These are phyloP conservation scores for Mycena latifolia DNA, from an alignment of 768 basidiomycete species.

Conservation along the genomic window DNA sequence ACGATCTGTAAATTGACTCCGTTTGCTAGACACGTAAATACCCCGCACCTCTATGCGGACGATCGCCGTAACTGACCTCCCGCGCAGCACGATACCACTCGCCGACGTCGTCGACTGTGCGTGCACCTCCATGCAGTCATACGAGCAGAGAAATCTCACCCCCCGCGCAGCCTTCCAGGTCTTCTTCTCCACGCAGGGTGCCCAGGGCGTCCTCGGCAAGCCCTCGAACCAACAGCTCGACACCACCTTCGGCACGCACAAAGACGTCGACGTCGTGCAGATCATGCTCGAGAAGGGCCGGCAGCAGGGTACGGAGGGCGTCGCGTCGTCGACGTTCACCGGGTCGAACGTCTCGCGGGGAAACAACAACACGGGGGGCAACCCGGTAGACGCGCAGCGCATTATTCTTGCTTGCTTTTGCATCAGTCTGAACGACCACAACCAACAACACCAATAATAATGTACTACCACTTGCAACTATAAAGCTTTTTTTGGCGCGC, in stretches of 20 bases:
- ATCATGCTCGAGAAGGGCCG: constrained; percentile 74
- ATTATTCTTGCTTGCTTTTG: too few species aligned
- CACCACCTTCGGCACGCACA: constrained; percentile 72
- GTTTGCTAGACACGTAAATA: constrained; percentile 75
- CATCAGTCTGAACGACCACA: constrained; percentile 6
- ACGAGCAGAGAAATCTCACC: constrained; percentile 2
- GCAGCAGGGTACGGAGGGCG: constrained; percentile 64
- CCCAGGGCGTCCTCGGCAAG: constrained; percentile 79
- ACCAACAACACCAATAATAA: constrained; percentile 23
- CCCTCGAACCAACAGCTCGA: constrained; percentile 91
- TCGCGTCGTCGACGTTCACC: constrained; percentile 41
- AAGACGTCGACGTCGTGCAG: constrained; percentile 73
- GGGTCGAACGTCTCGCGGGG: constrained; percentile 43
- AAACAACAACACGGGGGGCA: not conserved
- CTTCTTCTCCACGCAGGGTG: constrained; percentile 78
- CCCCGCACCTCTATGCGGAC: constrained; percentile 10
- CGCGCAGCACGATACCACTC: constrained; percentile 72
- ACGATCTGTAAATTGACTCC: constrained; percentile 36
- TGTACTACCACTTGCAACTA: constrained; percentile 29
- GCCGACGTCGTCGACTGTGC: constrained; percentile 86
- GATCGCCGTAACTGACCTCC: constrained; percentile 13
- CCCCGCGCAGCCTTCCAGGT: constrained; percentile 71
- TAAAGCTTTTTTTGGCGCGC: too few species aligned
- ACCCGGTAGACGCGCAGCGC: too few species aligned
- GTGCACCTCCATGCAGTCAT: constrained; percentile 39